Base-by-base conservation (phyloP, 106 monocot species). In the Dioscorea dumetorum region DNA sequence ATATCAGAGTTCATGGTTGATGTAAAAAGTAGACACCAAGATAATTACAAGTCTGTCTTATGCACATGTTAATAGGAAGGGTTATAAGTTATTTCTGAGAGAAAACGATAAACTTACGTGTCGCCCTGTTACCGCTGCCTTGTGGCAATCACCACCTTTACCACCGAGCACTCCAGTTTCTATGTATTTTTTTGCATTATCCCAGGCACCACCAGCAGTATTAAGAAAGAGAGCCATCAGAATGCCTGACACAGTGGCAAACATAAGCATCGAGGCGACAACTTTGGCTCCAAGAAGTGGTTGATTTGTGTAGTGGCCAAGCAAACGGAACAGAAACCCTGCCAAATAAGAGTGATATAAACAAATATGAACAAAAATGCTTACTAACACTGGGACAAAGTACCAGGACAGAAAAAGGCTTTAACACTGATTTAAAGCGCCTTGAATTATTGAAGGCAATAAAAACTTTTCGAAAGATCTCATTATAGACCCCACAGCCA, bases 171-270 rank as follows among this genome's bases (percentile, higher is more conserved):
- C 91, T 54, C 97, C 97, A 73, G 97, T 99, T 69, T 99, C 97
- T 28, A 99, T 99, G 70, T 83, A 99, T 23, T 99, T 99, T 73
- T 99, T 99, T 4, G 97, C 97, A 75, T 99, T 99, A 80, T 99
- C 97, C 97, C 97, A 99, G 19, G 97, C 97, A 60, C 97, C 97
- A 34, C 97, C 97, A 59, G 97, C 76, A 33, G 97, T 99, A 74
- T 99, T 99, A 53, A 99, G 63, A 76, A 99, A 99, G 69, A 99
- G 82, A 66, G 97, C 97, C 97, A 99, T 99, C 13, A 99, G 82
- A 67, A 99, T 99, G 22, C 97, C 97, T 41, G 89, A 13, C 19
- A 99, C 97, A 15, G 97, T 99, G 1, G 91, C 97, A 83, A 99
- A 99, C 97, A 99, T 99, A 24, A 97, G 92, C 82, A 99, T 80